A percentile compares a stretch with the other conserved stretches of the same genome.
Evolutionary conservation across 805 yeast genomes (phyloP).

Genomic region (Suhomyces canberraensis): DNA sequence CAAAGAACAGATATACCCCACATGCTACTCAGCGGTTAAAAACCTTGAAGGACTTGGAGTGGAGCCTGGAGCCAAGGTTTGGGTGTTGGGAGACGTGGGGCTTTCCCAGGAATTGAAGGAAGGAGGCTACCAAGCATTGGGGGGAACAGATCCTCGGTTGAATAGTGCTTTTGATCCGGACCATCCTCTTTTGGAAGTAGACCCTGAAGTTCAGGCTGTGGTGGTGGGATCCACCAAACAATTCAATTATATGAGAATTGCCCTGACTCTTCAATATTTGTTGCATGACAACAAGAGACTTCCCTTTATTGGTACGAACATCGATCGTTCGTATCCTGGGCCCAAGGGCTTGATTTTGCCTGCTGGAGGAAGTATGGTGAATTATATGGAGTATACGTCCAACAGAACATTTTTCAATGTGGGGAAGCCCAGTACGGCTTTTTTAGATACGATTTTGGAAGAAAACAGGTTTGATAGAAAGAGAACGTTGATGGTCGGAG

Average conservation of each 20-base stretch:
- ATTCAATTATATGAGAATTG: constrained; percentile 35
- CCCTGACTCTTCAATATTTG: constrained; percentile 37
- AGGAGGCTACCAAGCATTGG: constrained; percentile 31
- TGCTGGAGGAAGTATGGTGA: constrained; percentile 41
- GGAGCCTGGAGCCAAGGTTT: constrained; percentile 30
- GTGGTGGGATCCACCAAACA: constrained; percentile 39
- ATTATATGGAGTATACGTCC: constrained; percentile 35
- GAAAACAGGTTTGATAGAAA: constrained; percentile 23
- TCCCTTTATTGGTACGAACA: constrained; percentile 40
- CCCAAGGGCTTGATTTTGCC: constrained; percentile 35
- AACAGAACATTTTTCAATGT: constrained; percentile 31
- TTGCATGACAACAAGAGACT: constrained; percentile 26
- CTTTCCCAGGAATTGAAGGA: constrained; percentile 33
- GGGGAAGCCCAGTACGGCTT: constrained; percentile 36
- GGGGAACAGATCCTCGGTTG: constrained; percentile 31
- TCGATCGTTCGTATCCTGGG: constrained; percentile 41
- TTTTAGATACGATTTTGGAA: constrained; percentile 28
- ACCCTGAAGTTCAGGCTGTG: constrained; percentile 38
- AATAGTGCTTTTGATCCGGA: constrained; percentile 23
- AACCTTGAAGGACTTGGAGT: constrained; percentile 15
- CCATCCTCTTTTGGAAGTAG: constrained; percentile 27
- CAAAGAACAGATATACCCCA: constrained; percentile 32
- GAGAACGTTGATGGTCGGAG: constrained; percentile 39
- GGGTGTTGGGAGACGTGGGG: constrained; percentile 42
- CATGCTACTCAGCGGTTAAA: constrained; percentile 36